Conservation (phyloP, 2,329 filamentous ascomycete genomes). For the Bertia moriformis region DNA sequence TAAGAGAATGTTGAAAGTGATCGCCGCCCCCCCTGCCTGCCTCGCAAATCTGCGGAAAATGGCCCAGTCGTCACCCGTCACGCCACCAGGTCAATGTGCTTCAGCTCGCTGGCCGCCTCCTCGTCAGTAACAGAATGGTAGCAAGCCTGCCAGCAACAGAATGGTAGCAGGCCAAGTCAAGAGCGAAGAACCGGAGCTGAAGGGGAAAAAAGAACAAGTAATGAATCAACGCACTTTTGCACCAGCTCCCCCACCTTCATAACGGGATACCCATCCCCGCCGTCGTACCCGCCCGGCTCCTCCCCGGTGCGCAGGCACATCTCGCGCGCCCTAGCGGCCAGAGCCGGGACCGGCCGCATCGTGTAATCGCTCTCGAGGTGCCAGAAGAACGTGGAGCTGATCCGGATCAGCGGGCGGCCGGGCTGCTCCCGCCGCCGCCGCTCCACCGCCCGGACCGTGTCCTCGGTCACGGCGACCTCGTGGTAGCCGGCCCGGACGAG, state of each 20-base stretch:
- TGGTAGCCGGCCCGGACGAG: constrained; percentile 47
- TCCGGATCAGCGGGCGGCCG: constrained; percentile 35
- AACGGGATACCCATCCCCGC: constrained; percentile 23
- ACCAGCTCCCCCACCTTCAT: constrained; percentile 48
- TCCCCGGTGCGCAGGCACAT: constrained; percentile 33
- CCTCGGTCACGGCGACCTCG: constrained; percentile 42
- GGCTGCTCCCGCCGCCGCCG: constrained; percentile 23
- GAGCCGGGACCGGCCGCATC: constrained; percentile 30
- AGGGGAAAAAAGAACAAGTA: too few species aligned
- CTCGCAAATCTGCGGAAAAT: too few species aligned
- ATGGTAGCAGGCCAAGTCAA: too few species aligned
- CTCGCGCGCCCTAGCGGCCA: constrained; percentile 26
- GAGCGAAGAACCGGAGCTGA: too few species aligned
- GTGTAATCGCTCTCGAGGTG: constrained; percentile 42
- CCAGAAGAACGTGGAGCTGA: constrained; percentile 48
- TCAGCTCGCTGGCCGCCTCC: constrained; percentile 35
- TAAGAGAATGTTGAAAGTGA: too few species aligned
- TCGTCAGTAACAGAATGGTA: too few species aligned
- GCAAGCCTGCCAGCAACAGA: too few species aligned
- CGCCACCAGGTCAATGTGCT: constrained; percentile 35
- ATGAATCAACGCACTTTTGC: constrained; percentile 31
- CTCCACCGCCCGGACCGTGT: constrained; percentile 30
- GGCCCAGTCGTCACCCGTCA: too few species aligned
- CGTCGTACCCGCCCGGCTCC: constrained; percentile 36
- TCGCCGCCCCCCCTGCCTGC: too few species aligned